phyloP scores from a whole-genome alignment of 208 protist species.

The Trypanosoma lewisi region DNA sequence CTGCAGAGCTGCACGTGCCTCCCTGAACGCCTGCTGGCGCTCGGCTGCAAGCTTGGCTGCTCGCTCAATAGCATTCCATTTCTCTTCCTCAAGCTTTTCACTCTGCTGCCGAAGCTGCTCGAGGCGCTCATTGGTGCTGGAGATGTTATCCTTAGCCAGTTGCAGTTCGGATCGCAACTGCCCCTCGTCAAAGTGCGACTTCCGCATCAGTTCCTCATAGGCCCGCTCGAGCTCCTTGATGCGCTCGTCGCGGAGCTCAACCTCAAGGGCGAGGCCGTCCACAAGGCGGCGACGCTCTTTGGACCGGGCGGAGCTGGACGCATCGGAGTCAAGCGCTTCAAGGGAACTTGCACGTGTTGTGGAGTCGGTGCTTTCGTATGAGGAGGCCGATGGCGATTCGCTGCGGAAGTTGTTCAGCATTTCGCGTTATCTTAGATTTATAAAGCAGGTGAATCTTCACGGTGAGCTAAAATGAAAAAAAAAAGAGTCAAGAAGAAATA shows the following conservation, averaged over 20 bases:
- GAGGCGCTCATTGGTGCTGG: not conserved
- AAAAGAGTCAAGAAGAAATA: not conserved
- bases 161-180: constrained; percentile 23
- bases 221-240: constrained; percentile 46
- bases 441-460: not conserved
- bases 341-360: constrained; percentile 21
- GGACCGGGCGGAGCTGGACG: constrained; percentile 7
- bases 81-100: not conserved
- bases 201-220: constrained; percentile 39
- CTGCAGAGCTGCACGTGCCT: constrained; percentile 1
- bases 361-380: constrained; percentile 26
- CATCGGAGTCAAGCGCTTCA: constrained; percentile 14
- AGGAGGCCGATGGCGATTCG: constrained; percentile 22
- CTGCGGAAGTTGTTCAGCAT: constrained; percentile 9
- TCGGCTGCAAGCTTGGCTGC: not conserved
- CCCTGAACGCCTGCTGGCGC: not conserved
- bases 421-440: not conserved
- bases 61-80: not conserved
- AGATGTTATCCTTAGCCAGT: not conserved
- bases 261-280: constrained; percentile 28
- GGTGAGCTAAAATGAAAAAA: constrained; percentile 5
- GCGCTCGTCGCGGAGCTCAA: constrained; percentile 42
- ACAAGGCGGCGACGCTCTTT: constrained; percentile 24
- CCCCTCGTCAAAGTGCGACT: constrained; percentile 33
- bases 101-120: not conserved